A percentile compares a stretch with the other conserved stretches of the same genome.
Evolutionary conservation across 2,329 filamentous ascomycete species (phyloP).

Genomic region (Chalara sp.): DNA sequence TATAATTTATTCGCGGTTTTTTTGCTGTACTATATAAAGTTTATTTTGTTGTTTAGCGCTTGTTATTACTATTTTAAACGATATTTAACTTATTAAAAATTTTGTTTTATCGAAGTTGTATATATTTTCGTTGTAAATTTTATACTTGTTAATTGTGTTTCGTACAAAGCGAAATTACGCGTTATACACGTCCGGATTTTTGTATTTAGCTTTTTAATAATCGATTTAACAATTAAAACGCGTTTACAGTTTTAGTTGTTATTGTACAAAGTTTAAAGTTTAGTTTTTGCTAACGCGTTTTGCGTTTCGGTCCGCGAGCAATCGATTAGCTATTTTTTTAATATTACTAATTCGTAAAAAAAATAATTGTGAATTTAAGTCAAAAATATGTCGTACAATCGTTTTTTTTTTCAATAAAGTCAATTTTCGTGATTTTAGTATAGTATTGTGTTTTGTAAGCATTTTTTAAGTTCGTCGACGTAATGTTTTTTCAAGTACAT

Average conservation of each 20-base stretch:
- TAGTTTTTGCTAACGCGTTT: not conserved
- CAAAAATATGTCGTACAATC: no score
- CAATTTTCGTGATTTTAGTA: no score
- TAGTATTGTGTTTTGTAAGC: no score
- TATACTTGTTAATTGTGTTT: not conserved
- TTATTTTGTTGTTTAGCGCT: not conserved
- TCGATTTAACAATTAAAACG: not conserved
- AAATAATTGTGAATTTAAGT: not conserved
- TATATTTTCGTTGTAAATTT: not conserved
- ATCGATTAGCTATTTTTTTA: not conserved
- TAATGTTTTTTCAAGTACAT: no score
- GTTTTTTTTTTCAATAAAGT: no score
- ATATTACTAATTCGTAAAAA: not conserved
- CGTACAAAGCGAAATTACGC: not conserved
- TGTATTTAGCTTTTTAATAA: not conserved
- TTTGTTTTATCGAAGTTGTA: not conserved
- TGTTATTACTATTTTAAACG: not conserved
- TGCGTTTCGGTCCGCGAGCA: not conserved
- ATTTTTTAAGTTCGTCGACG: no score
- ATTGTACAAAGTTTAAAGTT: not conserved
- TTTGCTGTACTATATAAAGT: not conserved
- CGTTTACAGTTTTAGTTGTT: not conserved
- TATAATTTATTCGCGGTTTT: not conserved
- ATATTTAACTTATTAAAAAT: not conserved
- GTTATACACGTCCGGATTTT: not conserved